phyloP scores from a whole-genome alignment of 345 rosid genomes.

The Populus euphratica region DNA sequence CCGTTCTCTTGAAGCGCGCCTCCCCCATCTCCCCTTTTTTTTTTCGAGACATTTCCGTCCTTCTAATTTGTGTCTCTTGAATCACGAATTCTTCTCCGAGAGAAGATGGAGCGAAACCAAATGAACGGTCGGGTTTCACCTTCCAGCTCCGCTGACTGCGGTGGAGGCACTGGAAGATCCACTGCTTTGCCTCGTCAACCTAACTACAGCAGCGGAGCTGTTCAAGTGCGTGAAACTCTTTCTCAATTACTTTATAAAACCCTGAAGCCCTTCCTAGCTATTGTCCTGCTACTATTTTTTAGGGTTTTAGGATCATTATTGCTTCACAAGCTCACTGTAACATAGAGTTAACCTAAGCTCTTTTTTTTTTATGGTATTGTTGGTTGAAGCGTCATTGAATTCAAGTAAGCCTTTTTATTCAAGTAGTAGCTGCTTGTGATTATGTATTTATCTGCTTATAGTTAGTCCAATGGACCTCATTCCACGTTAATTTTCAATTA shows the following conservation, averaged over 20 bases:
- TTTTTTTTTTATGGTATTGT: background rate
- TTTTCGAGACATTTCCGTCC: background rate
- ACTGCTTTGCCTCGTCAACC: slow-evolving; percentile 24
- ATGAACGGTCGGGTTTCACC: slow-evolving; percentile 27
- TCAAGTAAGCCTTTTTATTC: background rate
- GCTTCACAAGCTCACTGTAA: background rate
- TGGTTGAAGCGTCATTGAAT: background rate
- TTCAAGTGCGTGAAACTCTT: slow-evolving; percentile 33
- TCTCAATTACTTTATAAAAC: background rate
- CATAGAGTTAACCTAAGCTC: background rate
- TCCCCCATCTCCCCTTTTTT: background rate
- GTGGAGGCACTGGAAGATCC: slow-evolving; percentile 20
- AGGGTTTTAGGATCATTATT: background rate
- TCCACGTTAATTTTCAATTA: background rate
- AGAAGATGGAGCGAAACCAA: slow-evolving; percentile 30
- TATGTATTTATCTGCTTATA: background rate
- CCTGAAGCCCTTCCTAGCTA: slow-evolving; percentile 6
- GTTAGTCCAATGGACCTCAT: background rate
- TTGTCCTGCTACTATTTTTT: background rate
- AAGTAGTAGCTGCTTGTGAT: background rate
- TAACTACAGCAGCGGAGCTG: slow-evolving; percentile 39
- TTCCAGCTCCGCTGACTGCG: slow-evolving; percentile 16
- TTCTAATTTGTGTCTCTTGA: background rate
- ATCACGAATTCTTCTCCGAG: background rate
- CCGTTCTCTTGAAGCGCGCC: background rate